These are phyloP conservation scores for Plenodomus lindquistii DNA, from an alignment of 2,329 filamentous ascomycete species.

Conservation along the genomic window DNA sequence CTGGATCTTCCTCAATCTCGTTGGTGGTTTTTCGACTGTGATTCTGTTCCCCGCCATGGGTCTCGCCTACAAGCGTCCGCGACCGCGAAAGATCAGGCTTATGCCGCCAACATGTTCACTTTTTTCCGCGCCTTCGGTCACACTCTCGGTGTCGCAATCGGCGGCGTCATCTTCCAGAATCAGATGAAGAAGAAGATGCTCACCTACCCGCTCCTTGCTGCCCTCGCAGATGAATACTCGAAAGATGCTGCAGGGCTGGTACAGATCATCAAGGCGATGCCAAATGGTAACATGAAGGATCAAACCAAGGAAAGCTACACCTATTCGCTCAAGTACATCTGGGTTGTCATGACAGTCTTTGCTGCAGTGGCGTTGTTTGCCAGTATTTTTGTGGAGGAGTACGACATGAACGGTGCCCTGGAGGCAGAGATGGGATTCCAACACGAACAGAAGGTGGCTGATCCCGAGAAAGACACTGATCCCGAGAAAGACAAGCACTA, in stretches of 20 bases:
- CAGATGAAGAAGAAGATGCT: conserved; percentile 58
- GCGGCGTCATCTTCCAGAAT: conserved; percentile 73
- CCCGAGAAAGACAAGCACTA: conserved; percentile 9
- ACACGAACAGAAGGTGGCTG: conserved; percentile 38
- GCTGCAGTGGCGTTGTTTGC: conserved; percentile 55
- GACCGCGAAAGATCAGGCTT: conserved; percentile 60
- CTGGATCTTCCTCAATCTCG: conserved; percentile 66
- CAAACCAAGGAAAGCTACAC: conserved; percentile 54
- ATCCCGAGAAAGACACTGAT: conserved; percentile 25
- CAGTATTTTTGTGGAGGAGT: conserved; percentile 56
- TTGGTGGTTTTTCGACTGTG: conserved; percentile 64
- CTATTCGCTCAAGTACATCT: conserved; percentile 59
- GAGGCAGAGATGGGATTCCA: conserved; percentile 55
- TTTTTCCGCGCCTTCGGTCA: conserved; percentile 70
- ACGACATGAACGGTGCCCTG: conserved; percentile 51
- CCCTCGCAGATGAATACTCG: conserved; percentile 55
- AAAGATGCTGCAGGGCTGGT: conserved; percentile 64
- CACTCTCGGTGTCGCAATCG: conserved; percentile 66
- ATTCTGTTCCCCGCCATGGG: conserved; percentile 67
- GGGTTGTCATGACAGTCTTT: conserved; percentile 60
- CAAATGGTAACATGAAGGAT: conserved; percentile 51
- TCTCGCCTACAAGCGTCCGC: conserved; percentile 66
- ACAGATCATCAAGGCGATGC: conserved; percentile 60
- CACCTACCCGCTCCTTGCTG: conserved; percentile 53
- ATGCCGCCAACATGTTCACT: conserved; percentile 66